phyloP scores from a whole-genome alignment of 2,329 filamentous ascomycete species.

The Epichloe sibirici region DNA sequence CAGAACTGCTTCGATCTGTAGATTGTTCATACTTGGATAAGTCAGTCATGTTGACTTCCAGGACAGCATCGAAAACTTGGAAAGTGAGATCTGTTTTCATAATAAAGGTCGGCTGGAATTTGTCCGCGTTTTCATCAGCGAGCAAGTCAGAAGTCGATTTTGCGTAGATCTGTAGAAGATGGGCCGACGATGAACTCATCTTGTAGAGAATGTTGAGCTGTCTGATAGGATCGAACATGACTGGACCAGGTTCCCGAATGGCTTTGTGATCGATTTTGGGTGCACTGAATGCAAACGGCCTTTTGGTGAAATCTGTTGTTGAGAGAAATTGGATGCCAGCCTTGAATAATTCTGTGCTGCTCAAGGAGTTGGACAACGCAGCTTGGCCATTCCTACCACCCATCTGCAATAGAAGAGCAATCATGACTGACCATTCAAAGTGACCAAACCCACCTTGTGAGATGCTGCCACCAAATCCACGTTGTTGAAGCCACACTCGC shows the following conservation, averaged over 20 bases:
- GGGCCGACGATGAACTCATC: conserved; percentile 78
- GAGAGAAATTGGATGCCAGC: conserved; percentile 80
- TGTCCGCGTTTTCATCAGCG: conserved; percentile 59
- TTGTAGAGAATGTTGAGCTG: conserved; percentile 80
- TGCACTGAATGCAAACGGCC: conserved; percentile 42
- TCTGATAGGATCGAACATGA: conserved; percentile 65
- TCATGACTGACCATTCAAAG: conserved; percentile 78
- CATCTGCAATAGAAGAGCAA: conserved; percentile 69
- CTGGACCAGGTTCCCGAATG: conserved; percentile 40
- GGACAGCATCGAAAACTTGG: conserved; percentile 41
- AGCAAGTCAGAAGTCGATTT: conserved; percentile 62
- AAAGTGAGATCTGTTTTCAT: conserved; percentile 40
- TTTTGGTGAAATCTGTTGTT: conserved; percentile 57
- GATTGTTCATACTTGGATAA: conserved; percentile 16
- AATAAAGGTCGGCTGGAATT: conserved; percentile 80
- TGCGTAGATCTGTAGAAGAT: conserved; percentile 61
- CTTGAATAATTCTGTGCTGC: conserved; percentile 90
- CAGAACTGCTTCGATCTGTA: conserved; percentile 29
- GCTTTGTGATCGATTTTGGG: conserved; percentile 19
- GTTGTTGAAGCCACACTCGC: conserved; percentile 77
- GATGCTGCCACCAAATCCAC: conserved; percentile 62
- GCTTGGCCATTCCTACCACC: conserved; percentile 60
- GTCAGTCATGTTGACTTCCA: conserved; percentile 23
- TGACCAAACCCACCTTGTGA: conserved; percentile 76
- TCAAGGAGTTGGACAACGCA: conserved; percentile 67